Conservation (phyloP, 495 filamentous ascomycete species). For the Hypoxylon fuscum region DNA sequence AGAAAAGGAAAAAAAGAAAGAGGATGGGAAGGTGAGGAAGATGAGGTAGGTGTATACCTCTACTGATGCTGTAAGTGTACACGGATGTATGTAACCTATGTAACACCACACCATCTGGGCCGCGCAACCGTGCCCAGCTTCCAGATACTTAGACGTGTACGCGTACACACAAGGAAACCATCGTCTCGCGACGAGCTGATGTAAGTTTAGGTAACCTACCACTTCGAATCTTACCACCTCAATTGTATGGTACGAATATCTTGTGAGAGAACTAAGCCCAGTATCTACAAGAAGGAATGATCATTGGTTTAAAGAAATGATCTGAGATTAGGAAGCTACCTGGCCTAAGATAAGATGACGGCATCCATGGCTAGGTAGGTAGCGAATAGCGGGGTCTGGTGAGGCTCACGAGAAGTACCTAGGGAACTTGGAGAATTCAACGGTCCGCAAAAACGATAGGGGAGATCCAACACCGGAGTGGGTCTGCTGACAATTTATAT, state of each 20-base stretch:
- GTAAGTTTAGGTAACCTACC: neutral
- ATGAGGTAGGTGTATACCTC: constrained; percentile 30
- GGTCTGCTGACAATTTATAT: constrained; percentile 12
- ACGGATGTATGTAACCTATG: constrained; percentile 8
- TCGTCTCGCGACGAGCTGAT: constrained; percentile 1
- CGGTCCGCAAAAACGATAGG: neutral
- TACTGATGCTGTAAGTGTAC: constrained; percentile 2
- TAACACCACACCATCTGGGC: constrained; percentile 4
- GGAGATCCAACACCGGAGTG: constrained; percentile 16
- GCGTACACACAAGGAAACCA: constrained; percentile 12
- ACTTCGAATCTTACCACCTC: neutral
- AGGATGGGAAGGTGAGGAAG: constrained; percentile 22
- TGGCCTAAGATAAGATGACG: neutral
- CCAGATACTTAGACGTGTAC: constrained; percentile 22
- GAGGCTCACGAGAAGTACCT: neutral
- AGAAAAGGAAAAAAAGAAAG: constrained; percentile 3
- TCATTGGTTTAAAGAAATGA: neutral
- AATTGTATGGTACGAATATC: neutral
- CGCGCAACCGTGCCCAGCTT: constrained; percentile 6
- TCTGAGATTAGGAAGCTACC: too few species aligned
- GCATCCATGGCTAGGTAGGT: too few species aligned
- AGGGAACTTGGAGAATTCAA: too few species aligned
- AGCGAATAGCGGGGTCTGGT: neutral
- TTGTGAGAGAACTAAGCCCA: too few species aligned
- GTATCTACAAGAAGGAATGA: too few species aligned